These are phyloP conservation scores for Arachis monticola DNA, from an alignment of 331 rosid species.

Conservation along the genomic window DNA sequence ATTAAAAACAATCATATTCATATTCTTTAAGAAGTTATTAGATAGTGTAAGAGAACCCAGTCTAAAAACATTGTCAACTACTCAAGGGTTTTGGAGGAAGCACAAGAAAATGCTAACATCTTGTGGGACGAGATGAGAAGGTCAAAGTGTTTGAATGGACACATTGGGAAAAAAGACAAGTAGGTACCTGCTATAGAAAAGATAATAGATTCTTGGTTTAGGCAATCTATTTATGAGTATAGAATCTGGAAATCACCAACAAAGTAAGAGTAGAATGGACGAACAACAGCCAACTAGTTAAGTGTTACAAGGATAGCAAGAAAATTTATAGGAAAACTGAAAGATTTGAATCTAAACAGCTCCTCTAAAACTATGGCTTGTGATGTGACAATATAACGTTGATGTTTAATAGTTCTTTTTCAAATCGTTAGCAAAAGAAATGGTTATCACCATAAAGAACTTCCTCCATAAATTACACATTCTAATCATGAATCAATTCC, in stretches of 20 bases:
- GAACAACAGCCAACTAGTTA: neutral
- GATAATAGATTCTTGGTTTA: neutral
- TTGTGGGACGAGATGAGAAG: neutral
- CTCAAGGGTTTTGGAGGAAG: neutral
- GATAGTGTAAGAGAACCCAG: constrained; percentile 10
- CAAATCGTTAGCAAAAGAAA: constrained; percentile 17
- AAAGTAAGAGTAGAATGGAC: neutral
- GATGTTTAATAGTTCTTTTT: constrained; percentile 9
- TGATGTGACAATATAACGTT: neutral
- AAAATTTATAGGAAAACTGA: neutral
- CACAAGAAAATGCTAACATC: too few relatives aligned
- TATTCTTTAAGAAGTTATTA: constrained; percentile 11
- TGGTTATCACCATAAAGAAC: neutral
- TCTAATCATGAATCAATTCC: constrained; percentile 26
- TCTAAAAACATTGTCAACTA: neutral
- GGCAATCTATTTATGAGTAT: neutral
- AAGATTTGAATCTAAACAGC: neutral
- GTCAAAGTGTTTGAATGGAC: neutral
- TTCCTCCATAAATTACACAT: constrained; percentile 1
- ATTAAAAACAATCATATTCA: constrained; percentile 26
- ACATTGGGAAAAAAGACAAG: neutral
- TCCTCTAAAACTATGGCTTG: neutral
- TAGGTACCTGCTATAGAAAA: neutral
- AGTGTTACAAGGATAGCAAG: neutral
- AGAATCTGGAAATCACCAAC: neutral